Conservation (phyloP, 2,329 filamentous ascomycete species). For the Proliferodiscus dingleyae region DNA sequence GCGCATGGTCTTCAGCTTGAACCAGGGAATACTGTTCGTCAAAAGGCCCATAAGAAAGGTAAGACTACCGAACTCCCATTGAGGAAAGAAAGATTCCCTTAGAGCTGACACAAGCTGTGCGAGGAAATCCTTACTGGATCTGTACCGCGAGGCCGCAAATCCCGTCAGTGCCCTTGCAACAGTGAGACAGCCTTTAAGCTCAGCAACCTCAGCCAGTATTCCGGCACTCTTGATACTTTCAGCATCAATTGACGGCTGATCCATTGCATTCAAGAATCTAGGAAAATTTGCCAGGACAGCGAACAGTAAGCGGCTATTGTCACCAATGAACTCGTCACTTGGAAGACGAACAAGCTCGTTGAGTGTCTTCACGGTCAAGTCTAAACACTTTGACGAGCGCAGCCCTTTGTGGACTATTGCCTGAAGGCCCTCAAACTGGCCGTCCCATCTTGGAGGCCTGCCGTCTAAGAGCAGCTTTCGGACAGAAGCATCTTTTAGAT, state of each 20-base stretch:
- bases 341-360: slow-evolving; percentile 76
- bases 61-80: slow-evolving; percentile 76
- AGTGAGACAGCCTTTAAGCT: slow-evolving; percentile 62
- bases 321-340: slow-evolving; percentile 74
- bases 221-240: slow-evolving; percentile 59
- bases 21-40: slow-evolving; percentile 83
- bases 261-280: slow-evolving; percentile 74
- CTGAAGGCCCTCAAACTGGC: slow-evolving; percentile 80
- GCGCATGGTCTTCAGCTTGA: slow-evolving; percentile 89
- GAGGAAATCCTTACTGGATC: slow-evolving; percentile 70
- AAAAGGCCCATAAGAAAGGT: slow-evolving; percentile 88
- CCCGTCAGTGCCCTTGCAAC: slow-evolving; percentile 66
- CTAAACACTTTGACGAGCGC: slow-evolving; percentile 77
- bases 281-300: slow-evolving; percentile 89
- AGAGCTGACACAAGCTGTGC: slow-evolving; percentile 68
- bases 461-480: slow-evolving; percentile 69
- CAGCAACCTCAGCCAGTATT: slow-evolving; percentile 66
- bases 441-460: slow-evolving; percentile 83
- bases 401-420: slow-evolving; percentile 86
- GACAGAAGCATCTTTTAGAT: slow-evolving; percentile 67
- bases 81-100: slow-evolving; percentile 72
- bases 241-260: slow-evolving; percentile 53
- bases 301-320: slow-evolving; percentile 77
- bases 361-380: slow-evolving; percentile 70
- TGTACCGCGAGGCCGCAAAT: slow-evolving; percentile 64